Conservation (phyloP, 2,329 filamentous ascomycete genomes). For the Hypoxylon sp. region DNA sequence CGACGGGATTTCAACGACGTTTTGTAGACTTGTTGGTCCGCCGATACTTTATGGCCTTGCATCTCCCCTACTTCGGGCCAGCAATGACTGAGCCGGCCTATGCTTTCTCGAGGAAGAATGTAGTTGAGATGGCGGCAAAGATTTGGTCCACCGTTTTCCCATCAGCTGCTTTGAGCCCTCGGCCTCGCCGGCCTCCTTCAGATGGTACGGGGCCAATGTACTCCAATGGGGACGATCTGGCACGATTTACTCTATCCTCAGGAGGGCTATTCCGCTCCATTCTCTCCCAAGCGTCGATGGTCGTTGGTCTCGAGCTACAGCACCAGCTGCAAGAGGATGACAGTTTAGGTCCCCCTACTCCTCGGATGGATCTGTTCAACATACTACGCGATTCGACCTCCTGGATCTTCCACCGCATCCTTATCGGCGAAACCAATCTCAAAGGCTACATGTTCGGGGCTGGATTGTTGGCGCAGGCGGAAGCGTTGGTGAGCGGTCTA, state of each 20-base stretch:
- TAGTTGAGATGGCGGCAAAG: conserved; percentile 62
- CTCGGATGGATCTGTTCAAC: conserved; percentile 58
- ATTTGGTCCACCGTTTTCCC: conserved; percentile 59
- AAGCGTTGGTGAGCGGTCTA: conserved; percentile 56
- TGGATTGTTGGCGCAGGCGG: conserved; percentile 57
- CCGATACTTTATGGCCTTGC: conserved; percentile 67
- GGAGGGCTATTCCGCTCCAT: conserved; percentile 58
- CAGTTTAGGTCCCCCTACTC: conserved; percentile 51
- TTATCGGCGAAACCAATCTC: conserved; percentile 66
- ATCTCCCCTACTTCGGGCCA: conserved; percentile 63
- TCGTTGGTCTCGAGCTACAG: conserved; percentile 58
- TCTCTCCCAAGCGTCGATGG: conserved; percentile 52
- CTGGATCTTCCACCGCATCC: conserved; percentile 58
- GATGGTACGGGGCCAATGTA: conserved; percentile 16
- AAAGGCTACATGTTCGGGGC: conserved; percentile 63
- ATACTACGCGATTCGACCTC: conserved; percentile 57
- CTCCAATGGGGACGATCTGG: conserved; percentile 51
- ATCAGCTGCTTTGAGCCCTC: conserved; percentile 36
- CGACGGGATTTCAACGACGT: conserved; percentile 57
- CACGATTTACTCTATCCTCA: conserved; percentile 55
- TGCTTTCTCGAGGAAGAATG: conserved; percentile 63
- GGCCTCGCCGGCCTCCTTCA: conserved; percentile 6
- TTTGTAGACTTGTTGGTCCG: conserved; percentile 65
- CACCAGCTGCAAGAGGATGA: conserved; percentile 58
- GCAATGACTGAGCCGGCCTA: conserved; percentile 59